Conservation (phyloP, 192 early-diverging fungal species). For the Coemansia sp. region DNA sequence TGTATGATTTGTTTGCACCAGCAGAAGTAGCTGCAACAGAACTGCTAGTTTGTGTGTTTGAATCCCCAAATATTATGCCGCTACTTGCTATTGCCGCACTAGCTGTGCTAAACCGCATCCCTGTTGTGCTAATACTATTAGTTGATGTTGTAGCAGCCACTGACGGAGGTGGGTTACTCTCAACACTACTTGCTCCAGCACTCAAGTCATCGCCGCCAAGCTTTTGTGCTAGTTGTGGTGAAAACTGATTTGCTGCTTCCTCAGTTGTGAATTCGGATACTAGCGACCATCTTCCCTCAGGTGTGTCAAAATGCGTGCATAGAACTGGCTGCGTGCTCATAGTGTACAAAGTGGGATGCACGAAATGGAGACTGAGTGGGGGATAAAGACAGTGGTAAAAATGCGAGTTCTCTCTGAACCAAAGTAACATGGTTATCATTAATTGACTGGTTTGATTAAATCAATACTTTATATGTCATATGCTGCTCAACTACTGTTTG, state of each 20-base stretch:
- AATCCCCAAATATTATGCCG: slow-evolving; percentile 33
- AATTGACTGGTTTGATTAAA: too few relatives aligned
- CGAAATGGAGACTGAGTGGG: background rate
- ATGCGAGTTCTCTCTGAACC: background rate
- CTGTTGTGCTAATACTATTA: slow-evolving; percentile 1
- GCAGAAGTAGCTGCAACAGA: background rate
- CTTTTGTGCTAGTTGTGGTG: slow-evolving; percentile 31
- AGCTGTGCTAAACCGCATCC: slow-evolving; percentile 20
- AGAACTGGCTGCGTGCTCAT: background rate
- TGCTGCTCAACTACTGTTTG: too few relatives aligned
- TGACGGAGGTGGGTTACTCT: background rate
- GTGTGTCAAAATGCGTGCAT: slow-evolving; percentile 40
- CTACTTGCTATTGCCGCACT: slow-evolving; percentile 33
- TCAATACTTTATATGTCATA: too few relatives aligned
- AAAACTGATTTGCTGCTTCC: slow-evolving; percentile 51
- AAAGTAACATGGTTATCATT: background rate
- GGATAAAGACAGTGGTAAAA: background rate
- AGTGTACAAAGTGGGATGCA: slow-evolving; percentile 2
- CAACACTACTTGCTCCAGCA: slow-evolving; percentile 18
- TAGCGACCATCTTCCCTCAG: slow-evolving; percentile 47
- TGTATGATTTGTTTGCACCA: background rate
- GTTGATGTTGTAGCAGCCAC: background rate
- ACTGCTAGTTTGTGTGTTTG: background rate
- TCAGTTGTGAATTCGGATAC: slow-evolving; percentile 42
- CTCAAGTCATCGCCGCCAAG: slow-evolving; percentile 39